Evolutionary conservation across 495 filamentous ascomycete species (phyloP).

Genomic region (Trichoderma asperelloides): DNA sequence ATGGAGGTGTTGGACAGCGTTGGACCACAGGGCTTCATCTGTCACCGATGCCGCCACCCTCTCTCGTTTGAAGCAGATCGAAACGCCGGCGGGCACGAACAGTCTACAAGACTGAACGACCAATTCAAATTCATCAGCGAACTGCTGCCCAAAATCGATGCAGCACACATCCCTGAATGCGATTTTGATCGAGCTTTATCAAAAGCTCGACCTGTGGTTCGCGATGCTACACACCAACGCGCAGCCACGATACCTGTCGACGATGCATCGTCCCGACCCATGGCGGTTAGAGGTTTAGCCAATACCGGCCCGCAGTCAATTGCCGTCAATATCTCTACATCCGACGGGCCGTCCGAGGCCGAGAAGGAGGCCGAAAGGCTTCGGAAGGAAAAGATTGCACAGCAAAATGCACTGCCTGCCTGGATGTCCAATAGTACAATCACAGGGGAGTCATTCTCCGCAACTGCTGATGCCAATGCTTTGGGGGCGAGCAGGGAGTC

Average conservation of each 20-base stretch:
- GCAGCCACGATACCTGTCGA: constrained; percentile 45
- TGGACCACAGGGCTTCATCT: constrained; percentile 64
- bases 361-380: constrained; percentile 64
- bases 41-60: constrained; percentile 66
- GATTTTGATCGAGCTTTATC: constrained; percentile 72
- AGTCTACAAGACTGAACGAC: constrained; percentile 74
- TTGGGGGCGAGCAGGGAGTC: constrained; percentile 41
- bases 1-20: constrained; percentile 74
- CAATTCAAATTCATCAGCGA: constrained; percentile 80
- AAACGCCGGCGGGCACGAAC: constrained; percentile 68
- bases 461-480: constrained; percentile 25
- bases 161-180: constrained; percentile 71
- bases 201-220: constrained; percentile 48
- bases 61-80: constrained; percentile 60
- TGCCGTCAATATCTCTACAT: constrained; percentile 67
- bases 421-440: constrained; percentile 91
- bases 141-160: constrained; percentile 78
- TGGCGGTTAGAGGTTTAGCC: constrained; percentile 60
- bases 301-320: constrained; percentile 63
- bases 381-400: constrained; percentile 63
- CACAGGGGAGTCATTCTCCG: constrained; percentile 28
- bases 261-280: constrained; percentile 37
- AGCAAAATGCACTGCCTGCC: constrained; percentile 76
- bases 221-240: constrained; percentile 53
- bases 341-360: constrained; percentile 62